Base-by-base conservation (phyloP, 1,284 basidiomycete genomes). In the Ceratobasidium sp. region DNA sequence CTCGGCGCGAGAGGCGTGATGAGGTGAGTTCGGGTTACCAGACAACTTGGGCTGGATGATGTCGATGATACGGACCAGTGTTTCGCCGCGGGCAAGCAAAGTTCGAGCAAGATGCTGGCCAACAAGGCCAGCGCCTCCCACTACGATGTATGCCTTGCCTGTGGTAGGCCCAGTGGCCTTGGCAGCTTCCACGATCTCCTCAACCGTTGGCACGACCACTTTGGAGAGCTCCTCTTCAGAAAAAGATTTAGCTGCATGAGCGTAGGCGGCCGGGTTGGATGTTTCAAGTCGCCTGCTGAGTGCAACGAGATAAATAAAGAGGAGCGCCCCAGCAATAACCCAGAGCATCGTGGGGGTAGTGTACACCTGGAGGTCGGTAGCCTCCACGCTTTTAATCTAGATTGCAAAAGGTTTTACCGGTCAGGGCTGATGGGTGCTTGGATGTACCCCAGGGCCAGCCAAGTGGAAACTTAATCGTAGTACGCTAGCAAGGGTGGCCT, bases 51-150 rank as follows among this genome's bases (percentile, higher is more conserved):
- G 62, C 2, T 47, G 49, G 22, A 31, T 22, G 25, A 65, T 38
- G 20, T 65, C 62, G 50, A 65, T 43, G 35, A 42, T 65, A 3
- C 62, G 62, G 27, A 65, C 62, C 22, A 53, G 29, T 12, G 49
- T 65, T 29, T 65, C 62, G 1, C 62, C 62, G 8, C 62, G 62
- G 20, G 34, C 62, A 31, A 65, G 62, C 20, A 65, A 20, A 22
- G 35, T 53, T 5, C 49, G n/a, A 27, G 43, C 62, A 40, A 65
- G 38, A 29, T 31, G 43, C n/a, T 35, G 34, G n/a, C 49, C 62
- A 17, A 54, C 62, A 22, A 53, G n/a, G 0, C 62, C 62, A 29
- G 62, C 38, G 13, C 62, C 62, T 43, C 62, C 62, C 15, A 65
- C 38, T 1, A 65, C 49, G 17, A 65, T 25, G 20, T 65, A 65